Percentiles rank a stretch among this genome's conserved stretches.
These are phyloP conservation scores for Penicillium occitanis DNA, from an alignment of 2,329 filamentous ascomycete genomes.

Conservation along the genomic window DNA sequence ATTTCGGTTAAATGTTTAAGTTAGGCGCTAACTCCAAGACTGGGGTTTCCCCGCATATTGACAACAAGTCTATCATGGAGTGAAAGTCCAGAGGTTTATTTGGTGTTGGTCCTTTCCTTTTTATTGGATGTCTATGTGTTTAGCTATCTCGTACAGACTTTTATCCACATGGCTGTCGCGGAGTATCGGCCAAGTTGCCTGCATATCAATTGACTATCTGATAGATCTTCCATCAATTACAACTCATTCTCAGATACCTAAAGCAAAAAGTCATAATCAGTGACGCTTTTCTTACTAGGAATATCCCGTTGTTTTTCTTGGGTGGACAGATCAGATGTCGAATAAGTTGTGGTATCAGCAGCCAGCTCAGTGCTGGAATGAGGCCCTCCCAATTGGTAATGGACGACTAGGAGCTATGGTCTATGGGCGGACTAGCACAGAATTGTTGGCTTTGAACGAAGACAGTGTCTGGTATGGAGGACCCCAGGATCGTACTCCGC, in stretches of 20 bases:
- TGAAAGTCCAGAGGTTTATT: not conserved
- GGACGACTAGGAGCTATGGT: slow-evolving; percentile 51
- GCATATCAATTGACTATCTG: not conserved
- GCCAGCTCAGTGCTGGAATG: slow-evolving; percentile 36
- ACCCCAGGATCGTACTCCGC: slow-evolving; percentile 45
- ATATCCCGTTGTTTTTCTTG: not conserved
- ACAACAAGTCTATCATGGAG: not conserved
- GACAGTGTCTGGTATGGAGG: slow-evolving; percentile 52
- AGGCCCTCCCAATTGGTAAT: slow-evolving; percentile 52
- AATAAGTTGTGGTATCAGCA: slow-evolving; percentile 31
- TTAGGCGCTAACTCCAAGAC: not conserved
- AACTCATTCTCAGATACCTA: not conserved
- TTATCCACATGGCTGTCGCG: slow-evolving; percentile 1
- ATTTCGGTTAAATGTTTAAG: not conserved
- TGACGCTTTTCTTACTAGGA: not conserved
- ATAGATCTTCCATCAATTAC: not conserved
- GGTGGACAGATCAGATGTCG: slow-evolving; percentile 15
- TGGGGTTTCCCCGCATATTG: not conserved
- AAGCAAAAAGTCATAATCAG: not conserved
- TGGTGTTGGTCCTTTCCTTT: not conserved
- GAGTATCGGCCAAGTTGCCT: slow-evolving; percentile 14
- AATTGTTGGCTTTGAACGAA: slow-evolving; percentile 51
- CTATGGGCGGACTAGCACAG: slow-evolving; percentile 46
- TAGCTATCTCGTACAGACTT: not conserved
- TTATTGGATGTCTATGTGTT: not conserved